phyloP scores from a whole-genome alignment of 108 stramenopile species.

The Skeletonema grethae region DNA sequence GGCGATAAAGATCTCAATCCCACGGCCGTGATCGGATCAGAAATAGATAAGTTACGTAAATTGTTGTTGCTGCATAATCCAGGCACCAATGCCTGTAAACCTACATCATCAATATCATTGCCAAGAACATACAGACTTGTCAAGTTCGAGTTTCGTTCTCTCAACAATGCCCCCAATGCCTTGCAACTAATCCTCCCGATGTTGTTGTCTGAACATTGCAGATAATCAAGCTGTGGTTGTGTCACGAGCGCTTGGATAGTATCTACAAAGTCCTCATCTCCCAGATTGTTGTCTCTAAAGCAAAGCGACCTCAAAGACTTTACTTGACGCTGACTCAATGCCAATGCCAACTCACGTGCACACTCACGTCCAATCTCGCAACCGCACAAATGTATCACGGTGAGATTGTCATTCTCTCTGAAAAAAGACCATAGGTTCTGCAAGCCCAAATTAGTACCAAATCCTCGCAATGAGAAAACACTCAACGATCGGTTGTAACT shows the following conservation, averaged over 20 bases:
- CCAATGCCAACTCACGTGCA: background rate
- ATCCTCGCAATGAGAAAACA: too few relatives aligned
- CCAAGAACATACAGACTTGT: slow-evolving; percentile 22
- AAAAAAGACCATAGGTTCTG: background rate
- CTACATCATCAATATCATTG: slow-evolving; percentile 31
- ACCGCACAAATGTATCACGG: background rate
- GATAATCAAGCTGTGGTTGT: background rate
- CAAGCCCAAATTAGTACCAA: background rate
- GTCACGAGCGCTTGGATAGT: background rate
- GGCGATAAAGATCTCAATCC: background rate
- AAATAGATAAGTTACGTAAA: background rate
- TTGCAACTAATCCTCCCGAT: background rate
- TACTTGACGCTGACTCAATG: background rate
- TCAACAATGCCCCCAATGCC: background rate
- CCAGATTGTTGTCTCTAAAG: background rate
- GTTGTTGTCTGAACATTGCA: too few relatives aligned
- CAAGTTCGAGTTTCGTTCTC: slow-evolving; percentile 2
- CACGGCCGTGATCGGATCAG: background rate
- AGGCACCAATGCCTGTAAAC: slow-evolving; percentile 22
- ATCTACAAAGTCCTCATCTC: background rate
- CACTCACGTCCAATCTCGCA: background rate
- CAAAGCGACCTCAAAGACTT: background rate
- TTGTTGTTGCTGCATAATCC: background rate
- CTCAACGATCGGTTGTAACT: background rate
- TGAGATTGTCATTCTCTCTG: background rate